Conservation (phyloP, 192 early-diverging fungal genomes). For the Mortierella hygrophila region DNA sequence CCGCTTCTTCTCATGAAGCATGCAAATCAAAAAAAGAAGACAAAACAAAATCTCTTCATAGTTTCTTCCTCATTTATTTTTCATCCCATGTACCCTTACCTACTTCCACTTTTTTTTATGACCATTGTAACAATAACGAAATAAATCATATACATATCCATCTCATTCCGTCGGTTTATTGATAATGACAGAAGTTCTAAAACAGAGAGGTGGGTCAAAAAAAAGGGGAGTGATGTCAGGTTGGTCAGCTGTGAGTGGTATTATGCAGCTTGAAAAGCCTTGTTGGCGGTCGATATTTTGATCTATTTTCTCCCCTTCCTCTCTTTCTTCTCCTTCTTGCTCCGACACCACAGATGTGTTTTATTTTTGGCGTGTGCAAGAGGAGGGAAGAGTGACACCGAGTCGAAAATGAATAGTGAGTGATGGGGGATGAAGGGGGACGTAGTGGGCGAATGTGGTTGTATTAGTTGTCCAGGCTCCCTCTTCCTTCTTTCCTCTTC, state of each 20-base stretch:
- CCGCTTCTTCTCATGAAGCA: background rate
- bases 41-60: background rate
- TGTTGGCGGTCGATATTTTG: no score
- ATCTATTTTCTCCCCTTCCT: no score
- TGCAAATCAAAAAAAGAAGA: background rate
- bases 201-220: no score
- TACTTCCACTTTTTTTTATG: background rate
- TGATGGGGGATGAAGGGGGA: no score
- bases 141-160: background rate
- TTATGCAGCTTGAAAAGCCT: no score
- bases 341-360: background rate
- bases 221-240: no score
- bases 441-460: no score
- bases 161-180: no score
- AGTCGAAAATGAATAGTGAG: background rate
- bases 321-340: no score
- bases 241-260: no score
- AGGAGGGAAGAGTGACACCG: background rate
- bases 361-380: background rate
- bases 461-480: no score
- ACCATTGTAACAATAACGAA: slow-evolving; percentile 1
- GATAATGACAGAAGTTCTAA: background rate
- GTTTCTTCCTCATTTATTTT: background rate
- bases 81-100: background rate
- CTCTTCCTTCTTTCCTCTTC: no score